These are phyloP conservation scores for Prorocentrum cordatum DNA, from an alignment of 169 alveolate genomes.

Conservation along the genomic window DNA sequence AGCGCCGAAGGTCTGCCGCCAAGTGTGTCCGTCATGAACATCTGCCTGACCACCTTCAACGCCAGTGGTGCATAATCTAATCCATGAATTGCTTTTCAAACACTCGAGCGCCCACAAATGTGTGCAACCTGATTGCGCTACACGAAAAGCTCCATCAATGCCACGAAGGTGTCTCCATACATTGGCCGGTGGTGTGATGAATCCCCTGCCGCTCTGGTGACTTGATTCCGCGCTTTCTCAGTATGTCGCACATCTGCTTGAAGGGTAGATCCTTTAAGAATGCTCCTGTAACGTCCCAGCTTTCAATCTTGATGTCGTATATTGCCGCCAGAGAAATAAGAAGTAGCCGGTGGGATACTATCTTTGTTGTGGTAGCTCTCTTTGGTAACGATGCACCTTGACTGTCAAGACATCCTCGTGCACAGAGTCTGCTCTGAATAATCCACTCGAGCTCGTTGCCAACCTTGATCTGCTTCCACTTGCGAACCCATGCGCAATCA, in stretches of 20 bases:
- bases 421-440: background rate
- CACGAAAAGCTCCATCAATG: background rate
- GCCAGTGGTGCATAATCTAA: background rate
- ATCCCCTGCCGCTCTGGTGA: background rate
- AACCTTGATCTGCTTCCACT: background rate
- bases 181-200: background rate
- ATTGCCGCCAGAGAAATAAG: background rate
- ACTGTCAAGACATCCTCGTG: background rate
- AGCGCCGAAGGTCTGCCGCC: background rate
- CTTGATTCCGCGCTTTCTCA: background rate
- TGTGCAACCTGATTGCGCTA: background rate
- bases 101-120: background rate
- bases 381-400: background rate
- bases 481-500: background rate
- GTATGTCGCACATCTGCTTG: background rate
- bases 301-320: background rate
- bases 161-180: background rate
- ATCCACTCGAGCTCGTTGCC: background rate
- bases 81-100: background rate
- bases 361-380: background rate
- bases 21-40: background rate
- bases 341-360: background rate
- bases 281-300: background rate
- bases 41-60: background rate
- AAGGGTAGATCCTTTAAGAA: constrained; percentile 1